A percentile compares a stretch with the other conserved stretches of the same genome.
Evolutionary conservation across 176 grass and related monocot species (phyloP).

Genomic region (Tillandsia fasciculata): DNA sequence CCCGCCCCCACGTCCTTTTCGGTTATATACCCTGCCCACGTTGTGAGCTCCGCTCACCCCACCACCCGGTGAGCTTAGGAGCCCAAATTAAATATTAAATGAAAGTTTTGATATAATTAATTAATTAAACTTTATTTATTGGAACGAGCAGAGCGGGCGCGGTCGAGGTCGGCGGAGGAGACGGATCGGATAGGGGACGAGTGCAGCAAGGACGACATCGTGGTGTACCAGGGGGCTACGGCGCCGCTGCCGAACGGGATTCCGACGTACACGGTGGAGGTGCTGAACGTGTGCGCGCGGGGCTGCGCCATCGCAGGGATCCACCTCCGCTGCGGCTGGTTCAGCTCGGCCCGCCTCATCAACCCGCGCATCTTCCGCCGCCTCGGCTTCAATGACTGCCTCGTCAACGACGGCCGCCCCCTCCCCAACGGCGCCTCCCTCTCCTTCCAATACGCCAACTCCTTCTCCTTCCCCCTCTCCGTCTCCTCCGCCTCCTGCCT

Average conservation of each 20-base stretch:
- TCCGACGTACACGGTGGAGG: conserved; percentile 72
- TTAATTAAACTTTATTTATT: neutral
- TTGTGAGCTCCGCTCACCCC: no score
- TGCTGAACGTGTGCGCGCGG: conserved; percentile 50
- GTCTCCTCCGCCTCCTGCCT: conserved; percentile 27
- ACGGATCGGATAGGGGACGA: conserved; percentile 26
- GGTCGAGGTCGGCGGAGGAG: neutral
- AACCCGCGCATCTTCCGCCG: conserved; percentile 76
- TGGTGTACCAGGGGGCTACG: conserved; percentile 42
- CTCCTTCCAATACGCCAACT: conserved; percentile 90
- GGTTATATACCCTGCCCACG: neutral
- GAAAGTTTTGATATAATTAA: no score
- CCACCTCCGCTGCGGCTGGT: conserved; percentile 88
- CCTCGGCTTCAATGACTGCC: conserved; percentile 59
- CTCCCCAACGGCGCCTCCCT: conserved; percentile 46
- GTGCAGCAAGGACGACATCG: conserved; percentile 35
- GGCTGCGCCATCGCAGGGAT: conserved; percentile 47
- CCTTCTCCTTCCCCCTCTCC: conserved; percentile 31
- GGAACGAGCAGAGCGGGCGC: neutral
- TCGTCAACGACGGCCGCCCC: conserved; percentile 70
- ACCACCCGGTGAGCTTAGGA: no score
- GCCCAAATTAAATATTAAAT: no score
- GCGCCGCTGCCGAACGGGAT: conserved; percentile 37
- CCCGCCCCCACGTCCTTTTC: neutral
- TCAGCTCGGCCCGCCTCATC: conserved; percentile 72